phyloP scores from a whole-genome alignment of 345 rosid genomes.

The Syzygium jambos region DNA sequence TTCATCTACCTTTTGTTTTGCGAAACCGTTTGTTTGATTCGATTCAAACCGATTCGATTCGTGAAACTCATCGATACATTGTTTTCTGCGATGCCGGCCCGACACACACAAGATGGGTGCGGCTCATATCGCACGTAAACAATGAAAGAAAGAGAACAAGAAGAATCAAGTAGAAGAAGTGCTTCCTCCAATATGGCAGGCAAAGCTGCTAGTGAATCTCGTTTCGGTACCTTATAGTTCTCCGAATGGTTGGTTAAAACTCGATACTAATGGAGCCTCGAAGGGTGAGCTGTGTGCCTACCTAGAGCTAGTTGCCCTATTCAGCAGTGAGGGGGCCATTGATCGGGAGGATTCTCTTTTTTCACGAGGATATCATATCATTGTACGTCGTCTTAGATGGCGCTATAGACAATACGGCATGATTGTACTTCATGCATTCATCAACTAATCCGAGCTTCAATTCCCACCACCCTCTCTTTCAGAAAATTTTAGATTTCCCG shows the following conservation, averaged over 20 bases:
- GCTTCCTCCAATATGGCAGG: not conserved
- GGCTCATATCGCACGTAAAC: not conserved
- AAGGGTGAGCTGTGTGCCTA: not conserved
- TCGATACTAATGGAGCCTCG: too few species aligned
- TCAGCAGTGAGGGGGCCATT: not conserved
- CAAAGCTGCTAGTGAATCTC: not conserved
- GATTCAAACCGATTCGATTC: too few species aligned
- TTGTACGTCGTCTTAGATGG: not conserved
- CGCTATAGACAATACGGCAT: too few species aligned
- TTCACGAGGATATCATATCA: rapidly evolving
- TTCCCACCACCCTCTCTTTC: not conserved
- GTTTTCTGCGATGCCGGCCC: too few species aligned
- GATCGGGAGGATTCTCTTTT: too few species aligned
- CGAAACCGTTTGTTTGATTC: too few species aligned
- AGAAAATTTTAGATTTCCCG: not conserved
- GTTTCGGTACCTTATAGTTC: not conserved
- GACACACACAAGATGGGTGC: too few species aligned
- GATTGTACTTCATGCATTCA: too few species aligned
- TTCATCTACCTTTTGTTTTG: too few species aligned
- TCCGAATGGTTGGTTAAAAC: not conserved
- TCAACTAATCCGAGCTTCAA: not conserved
- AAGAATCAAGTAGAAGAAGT: not conserved
- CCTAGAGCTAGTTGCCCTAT: not conserved
- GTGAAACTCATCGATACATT: too few species aligned
- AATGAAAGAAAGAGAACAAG: not conserved